Evolutionary conservation across 1,284 basidiomycete species (phyloP).

Genomic region (Naganishia cerealis): DNA sequence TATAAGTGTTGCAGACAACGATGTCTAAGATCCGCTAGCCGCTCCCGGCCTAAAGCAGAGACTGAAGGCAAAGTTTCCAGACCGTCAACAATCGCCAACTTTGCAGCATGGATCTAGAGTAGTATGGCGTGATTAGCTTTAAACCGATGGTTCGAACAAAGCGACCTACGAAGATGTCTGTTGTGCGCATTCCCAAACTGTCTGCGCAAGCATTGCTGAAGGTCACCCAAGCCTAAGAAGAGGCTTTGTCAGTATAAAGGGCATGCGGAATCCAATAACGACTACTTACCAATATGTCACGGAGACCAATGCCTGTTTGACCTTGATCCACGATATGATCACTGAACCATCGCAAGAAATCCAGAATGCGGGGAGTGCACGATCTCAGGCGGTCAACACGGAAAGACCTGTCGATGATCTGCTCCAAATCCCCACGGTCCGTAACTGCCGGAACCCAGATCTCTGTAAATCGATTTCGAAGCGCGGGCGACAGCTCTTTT

Average conservation of each 20-base stretch:
- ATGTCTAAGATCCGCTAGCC: constrained; percentile 44
- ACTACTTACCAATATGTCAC: constrained; percentile 79
- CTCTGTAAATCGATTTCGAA: constrained; percentile 97
- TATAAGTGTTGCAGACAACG: constrained; percentile 46
- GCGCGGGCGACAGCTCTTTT: constrained; percentile 94
- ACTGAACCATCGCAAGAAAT: constrained; percentile 81
- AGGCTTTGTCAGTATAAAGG: constrained; percentile 19
- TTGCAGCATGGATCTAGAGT: constrained; percentile 77
- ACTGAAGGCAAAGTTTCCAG: constrained; percentile 73
- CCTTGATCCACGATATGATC: constrained; percentile 66
- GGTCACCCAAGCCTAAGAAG: constrained; percentile 77
- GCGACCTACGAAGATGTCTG: constrained; percentile 72
- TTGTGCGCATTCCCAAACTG: constrained; percentile 50
- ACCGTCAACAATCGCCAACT: constrained; percentile 83
- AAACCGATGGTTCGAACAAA: constrained; percentile 16
- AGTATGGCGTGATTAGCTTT: not conserved
- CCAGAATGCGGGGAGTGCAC: constrained; percentile 70
- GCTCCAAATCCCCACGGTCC: constrained; percentile 69
- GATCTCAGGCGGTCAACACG: constrained; percentile 59
- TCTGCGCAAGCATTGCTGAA: constrained; percentile 73
- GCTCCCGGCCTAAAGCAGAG: constrained; percentile 45
- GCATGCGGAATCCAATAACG: not conserved
- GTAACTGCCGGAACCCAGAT: constrained; percentile 95
- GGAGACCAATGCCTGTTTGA: constrained; percentile 65
- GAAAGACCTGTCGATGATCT: constrained; percentile 79